phyloP scores from a whole-genome alignment of 1,139 yeast species.

The Pichia sp. region DNA sequence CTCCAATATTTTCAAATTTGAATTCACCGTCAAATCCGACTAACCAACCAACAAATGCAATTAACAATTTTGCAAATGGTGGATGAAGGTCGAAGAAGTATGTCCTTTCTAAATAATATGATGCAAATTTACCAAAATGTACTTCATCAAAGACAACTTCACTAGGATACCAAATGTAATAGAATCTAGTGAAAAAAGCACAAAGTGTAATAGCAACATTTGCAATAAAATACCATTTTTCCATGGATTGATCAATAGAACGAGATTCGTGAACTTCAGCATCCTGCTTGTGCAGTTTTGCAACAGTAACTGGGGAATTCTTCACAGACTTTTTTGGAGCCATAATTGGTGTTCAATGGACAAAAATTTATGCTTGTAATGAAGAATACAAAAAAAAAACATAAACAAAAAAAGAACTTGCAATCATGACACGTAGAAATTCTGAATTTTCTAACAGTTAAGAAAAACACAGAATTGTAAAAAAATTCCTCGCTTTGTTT shows the following conservation, averaged over 20 bases:
- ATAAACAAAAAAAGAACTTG: too few species aligned
- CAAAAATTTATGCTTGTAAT: too few species aligned
- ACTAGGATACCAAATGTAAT: conserved; percentile 61
- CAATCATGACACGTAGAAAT: not conserved
- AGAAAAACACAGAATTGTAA: too few species aligned
- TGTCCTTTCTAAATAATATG: conserved; percentile 74
- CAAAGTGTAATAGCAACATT: conserved; percentile 48
- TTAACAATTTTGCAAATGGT: conserved; percentile 89
- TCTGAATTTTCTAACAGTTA: too few species aligned
- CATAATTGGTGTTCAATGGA: conserved; percentile 1
- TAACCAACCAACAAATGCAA: conserved; percentile 86
- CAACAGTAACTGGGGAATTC: not conserved
- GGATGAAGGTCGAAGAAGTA: conserved; percentile 97
- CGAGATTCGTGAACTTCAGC: conserved; percentile 3
- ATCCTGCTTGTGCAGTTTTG: not conserved
- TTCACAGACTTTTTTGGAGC: conserved; percentile 12
- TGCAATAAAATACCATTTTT: conserved; percentile 37
- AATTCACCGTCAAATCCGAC: conserved; percentile 86
- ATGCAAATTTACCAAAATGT: conserved; percentile 94
- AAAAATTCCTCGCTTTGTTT: too few species aligned
- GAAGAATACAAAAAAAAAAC: too few species aligned
- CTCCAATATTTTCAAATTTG: conserved; percentile 89
- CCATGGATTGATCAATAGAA: conserved; percentile 19
- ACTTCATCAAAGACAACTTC: conserved; percentile 98
- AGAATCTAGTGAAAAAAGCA: conserved; percentile 71